A percentile compares a stretch with the other conserved stretches of the same genome.
Conservation (phyloP, 495 filamentous ascomycete genomes). For the Aspergillus hancockii region DNA sequence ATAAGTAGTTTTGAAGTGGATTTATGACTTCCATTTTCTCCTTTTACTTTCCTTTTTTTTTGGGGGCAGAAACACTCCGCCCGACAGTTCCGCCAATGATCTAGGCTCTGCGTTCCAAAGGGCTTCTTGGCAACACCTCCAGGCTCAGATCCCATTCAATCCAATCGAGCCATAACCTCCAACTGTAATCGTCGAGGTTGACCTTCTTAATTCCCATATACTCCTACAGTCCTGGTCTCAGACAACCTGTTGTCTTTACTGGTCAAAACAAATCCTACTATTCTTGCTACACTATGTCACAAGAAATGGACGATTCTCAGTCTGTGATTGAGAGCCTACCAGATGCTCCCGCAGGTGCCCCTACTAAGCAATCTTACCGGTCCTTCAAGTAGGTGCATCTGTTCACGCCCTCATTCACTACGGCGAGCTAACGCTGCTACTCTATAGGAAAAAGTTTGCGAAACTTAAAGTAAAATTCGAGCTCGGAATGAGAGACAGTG, state of each 20-base stretch:
- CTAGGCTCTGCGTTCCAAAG: conserved; percentile 8
- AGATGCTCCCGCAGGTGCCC: conserved; percentile 32
- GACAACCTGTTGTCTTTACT: not conserved
- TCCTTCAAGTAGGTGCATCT: conserved; percentile 44
- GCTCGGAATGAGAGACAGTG: conserved; percentile 74
- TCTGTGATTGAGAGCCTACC: conserved; percentile 32
- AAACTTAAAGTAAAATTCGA: conserved; percentile 90
- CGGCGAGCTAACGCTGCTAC: conserved; percentile 23
- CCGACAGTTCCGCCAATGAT: conserved; percentile 7
- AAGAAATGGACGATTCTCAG: conserved; percentile 28
- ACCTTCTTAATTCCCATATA: not conserved
- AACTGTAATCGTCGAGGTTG: not conserved
- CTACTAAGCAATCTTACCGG: conserved; percentile 40
- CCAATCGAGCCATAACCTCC: conserved; percentile 12
- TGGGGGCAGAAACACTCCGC: conserved; percentile 35
- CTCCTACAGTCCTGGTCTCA: not conserved
- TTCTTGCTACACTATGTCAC: conserved; percentile 30
- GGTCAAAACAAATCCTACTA: not conserved
- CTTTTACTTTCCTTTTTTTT: conserved; percentile 27
- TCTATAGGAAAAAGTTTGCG: conserved; percentile 86
- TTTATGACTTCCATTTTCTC: conserved; percentile 5
- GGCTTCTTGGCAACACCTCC: conserved; percentile 9
- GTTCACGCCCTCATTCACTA: not conserved
- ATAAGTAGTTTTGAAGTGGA: not conserved
- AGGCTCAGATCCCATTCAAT: no score